Percentiles rank a stretch among this genome's conserved stretches.
These are phyloP conservation scores for Pythium dissimile DNA, from an alignment of 352 stramenopile species.

Conservation along the genomic window DNA sequence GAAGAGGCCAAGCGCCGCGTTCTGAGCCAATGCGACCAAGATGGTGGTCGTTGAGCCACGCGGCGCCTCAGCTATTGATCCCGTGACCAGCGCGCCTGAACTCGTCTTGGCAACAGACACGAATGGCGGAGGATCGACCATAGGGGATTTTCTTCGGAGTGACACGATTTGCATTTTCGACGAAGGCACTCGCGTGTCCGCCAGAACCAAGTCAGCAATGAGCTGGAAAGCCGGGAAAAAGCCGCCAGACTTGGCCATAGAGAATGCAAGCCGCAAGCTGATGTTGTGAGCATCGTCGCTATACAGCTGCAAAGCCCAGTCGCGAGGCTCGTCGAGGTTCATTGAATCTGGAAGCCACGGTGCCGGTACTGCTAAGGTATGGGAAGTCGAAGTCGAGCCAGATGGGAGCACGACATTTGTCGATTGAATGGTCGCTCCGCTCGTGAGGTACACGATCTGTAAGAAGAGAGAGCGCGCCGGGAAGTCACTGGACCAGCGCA, in stretches of 20 bases:
- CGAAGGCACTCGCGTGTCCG: background rate
- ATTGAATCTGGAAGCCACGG: background rate
- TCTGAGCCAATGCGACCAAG: background rate
- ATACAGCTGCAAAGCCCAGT: slow-evolving; percentile 7
- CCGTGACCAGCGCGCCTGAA: background rate
- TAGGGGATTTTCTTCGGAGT: no score
- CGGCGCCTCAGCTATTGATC: background rate
- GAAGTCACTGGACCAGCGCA: slow-evolving; percentile 12
- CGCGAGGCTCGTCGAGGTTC: background rate
- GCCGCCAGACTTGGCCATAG: background rate
- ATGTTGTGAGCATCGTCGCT: background rate
- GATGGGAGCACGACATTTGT: slow-evolving; percentile 3
- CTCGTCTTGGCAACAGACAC: background rate
- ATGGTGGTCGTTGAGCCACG: background rate
- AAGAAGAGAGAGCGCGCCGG: background rate
- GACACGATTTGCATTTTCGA: background rate
- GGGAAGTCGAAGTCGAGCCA: background rate
- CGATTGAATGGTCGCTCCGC: background rate
- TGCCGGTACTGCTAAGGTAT: background rate
- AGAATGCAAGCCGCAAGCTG: background rate
- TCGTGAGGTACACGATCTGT: slow-evolving; percentile 1
- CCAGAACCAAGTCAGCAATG: background rate
- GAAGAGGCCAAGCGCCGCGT: background rate
- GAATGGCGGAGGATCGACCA: background rate
- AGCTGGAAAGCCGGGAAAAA: background rate